Evolutionary conservation across 2,329 filamentous ascomycete species (phyloP).

Genomic region (Trichoderma guizhouense): DNA sequence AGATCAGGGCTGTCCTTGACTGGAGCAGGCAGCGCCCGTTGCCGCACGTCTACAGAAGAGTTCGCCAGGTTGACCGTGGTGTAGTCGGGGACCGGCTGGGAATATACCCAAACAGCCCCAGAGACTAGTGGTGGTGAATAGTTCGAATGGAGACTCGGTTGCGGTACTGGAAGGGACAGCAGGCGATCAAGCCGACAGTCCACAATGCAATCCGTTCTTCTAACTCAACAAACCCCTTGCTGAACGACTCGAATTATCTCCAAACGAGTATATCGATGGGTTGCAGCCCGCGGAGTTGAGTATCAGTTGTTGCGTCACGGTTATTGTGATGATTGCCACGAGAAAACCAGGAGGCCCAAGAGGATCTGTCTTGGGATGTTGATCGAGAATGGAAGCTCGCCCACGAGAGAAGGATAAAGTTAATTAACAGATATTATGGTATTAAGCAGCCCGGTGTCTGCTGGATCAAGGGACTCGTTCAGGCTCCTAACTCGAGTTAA

Average conservation of each 20-base stretch:
- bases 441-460: background rate
- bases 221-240: background rate
- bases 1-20: conserved; percentile 32
- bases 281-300: background rate
- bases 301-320: background rate
- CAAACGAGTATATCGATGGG: background rate
- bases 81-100: conserved; percentile 32
- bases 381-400: background rate
- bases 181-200: background rate
- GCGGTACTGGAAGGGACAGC: background rate
- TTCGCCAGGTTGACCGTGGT: conserved; percentile 34
- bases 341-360: background rate
- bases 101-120: conserved; percentile 36
- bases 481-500: background rate
- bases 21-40: conserved; percentile 31
- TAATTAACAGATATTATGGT: background rate
- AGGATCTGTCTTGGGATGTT: background rate
- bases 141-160: conserved; percentile 3
- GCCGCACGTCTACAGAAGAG: conserved; percentile 33
- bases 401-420: background rate
- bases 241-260: background rate
- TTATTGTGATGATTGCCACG: background rate
- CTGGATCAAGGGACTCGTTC: background rate
- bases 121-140: background rate
- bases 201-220: background rate